Conservation (phyloP, 2,329 filamentous ascomycete species). For the Magnaporthiopsis rhizophila region DNA sequence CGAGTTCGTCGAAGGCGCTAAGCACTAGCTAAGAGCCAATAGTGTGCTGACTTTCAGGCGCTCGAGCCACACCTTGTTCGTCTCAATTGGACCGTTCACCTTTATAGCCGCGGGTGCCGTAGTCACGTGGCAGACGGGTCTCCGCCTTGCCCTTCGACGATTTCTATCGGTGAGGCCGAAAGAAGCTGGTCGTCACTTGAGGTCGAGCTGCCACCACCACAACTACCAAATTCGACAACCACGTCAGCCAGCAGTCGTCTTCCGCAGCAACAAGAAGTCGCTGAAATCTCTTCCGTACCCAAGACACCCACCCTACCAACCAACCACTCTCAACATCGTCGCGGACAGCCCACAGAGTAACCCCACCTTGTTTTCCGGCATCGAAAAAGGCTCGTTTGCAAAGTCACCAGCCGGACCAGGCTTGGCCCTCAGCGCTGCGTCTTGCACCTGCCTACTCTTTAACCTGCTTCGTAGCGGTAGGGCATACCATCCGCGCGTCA, state of each 20-base stretch:
- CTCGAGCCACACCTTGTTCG: background rate
- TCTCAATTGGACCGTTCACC: background rate
- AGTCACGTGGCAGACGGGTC: background rate
- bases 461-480: background rate
- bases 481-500: too few relatives aligned
- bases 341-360: background rate
- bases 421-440: background rate
- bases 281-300: background rate
- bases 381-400: background rate
- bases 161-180: background rate
- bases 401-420: background rate
- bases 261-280: background rate
- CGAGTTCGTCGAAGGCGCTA: too few relatives aligned
- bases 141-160: background rate
- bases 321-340: background rate
- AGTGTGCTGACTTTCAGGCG: background rate
- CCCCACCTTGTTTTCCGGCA: background rate
- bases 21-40: background rate
- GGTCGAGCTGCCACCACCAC: background rate
- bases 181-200: background rate
- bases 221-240: background rate
- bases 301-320: background rate
- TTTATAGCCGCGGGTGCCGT: background rate
- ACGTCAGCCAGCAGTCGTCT: background rate
- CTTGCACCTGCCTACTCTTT: background rate